A percentile compares a stretch with the other conserved stretches of the same genome.
These are phyloP conservation scores for Piloderma croceum DNA, from an alignment of 768 basidiomycete genomes.

Conservation along the genomic window DNA sequence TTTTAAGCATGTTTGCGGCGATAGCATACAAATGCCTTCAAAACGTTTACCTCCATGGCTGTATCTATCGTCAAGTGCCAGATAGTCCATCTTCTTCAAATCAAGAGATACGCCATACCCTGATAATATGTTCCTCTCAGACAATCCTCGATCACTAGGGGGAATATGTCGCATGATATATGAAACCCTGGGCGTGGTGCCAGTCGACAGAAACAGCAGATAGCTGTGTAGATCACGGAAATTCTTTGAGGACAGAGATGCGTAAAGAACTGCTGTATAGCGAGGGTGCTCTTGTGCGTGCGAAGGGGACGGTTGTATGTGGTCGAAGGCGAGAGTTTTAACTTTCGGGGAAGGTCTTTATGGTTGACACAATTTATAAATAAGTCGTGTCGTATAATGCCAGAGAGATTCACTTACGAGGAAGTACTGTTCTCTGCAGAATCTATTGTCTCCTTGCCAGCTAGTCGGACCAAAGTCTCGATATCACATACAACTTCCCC, in stretches of 20 bases:
- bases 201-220: conserved; percentile 46
- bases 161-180: conserved; percentile 75
- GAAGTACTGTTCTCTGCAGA: conserved; percentile 20
- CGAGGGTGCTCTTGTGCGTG: conserved; percentile 41
- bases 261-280: conserved; percentile 76
- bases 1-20: background rate
- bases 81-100: conserved; percentile 95
- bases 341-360: conserved; percentile 36
- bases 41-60: conserved; percentile 24
- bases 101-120: conserved; percentile 93
- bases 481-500: conserved; percentile 67
- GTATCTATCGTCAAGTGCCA: conserved; percentile 84
- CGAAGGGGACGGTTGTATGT: conserved; percentile 52
- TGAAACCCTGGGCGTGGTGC: conserved; percentile 45
- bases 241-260: conserved; percentile 53
- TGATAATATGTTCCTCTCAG: conserved; percentile 48
- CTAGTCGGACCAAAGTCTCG: conserved; percentile 50
- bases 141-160: conserved; percentile 21
- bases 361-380: conserved; percentile 7
- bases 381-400: background rate
- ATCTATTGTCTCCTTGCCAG: conserved; percentile 45
- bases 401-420: background rate
- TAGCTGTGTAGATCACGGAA: conserved; percentile 68
- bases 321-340: conserved; percentile 70
- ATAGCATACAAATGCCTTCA: background rate